Evolutionary conservation across 495 filamentous ascomycete species (phyloP), one percentile per base, ranked within the genome.

Genomic region (Lineolata rhizophorae): DNA sequence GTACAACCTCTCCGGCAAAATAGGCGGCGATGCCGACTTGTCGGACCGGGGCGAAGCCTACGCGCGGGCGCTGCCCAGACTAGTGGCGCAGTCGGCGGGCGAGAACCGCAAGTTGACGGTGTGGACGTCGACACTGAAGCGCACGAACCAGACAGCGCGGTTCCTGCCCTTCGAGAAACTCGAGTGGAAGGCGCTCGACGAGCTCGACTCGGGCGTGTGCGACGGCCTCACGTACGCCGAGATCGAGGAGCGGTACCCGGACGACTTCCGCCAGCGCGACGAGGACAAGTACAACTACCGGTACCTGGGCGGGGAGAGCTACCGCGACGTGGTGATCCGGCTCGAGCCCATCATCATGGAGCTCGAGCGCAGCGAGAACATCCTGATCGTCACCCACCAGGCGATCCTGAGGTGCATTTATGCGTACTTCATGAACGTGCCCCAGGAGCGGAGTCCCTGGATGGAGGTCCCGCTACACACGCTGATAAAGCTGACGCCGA

Each of bases 321-420:
- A 97, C 51, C 80, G 87, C 32, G 87, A 97, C 48, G 85, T 97
- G 1, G 87, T 97, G 16, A 94, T 94, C 39, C 78, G 87, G 1
- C 71, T 97, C 0, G 87, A 97, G 46, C 87, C 87, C 29, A 97
- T 97, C 52, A 97, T 97, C 57, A 97, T 97, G 87, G 87, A 97
- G 45, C 60, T 97, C 27, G 87, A 97, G 52, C 70, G 87, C 34
- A 76, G 70, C 42, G 87, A 94, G 50, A 85, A 97, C 45, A 91
- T 97, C 39, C 74, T 97, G 34, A 93, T 97, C 45, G 83, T 97
- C 29, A 94, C 87, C 4, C 87, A 97, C 51, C 87, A 97, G 51
- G 87, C 87, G 2, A 84, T 97, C 15, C 60, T 97, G 34, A 69
- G 87, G 32, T 97, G 87, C 56, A 94, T 97, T 41, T 95, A 95